Percentiles rank a stretch among this genome's conserved stretches.
Evolutionary conservation across 176 grass and related monocot species (phyloP).

Genomic region (Ananas comosus): DNA sequence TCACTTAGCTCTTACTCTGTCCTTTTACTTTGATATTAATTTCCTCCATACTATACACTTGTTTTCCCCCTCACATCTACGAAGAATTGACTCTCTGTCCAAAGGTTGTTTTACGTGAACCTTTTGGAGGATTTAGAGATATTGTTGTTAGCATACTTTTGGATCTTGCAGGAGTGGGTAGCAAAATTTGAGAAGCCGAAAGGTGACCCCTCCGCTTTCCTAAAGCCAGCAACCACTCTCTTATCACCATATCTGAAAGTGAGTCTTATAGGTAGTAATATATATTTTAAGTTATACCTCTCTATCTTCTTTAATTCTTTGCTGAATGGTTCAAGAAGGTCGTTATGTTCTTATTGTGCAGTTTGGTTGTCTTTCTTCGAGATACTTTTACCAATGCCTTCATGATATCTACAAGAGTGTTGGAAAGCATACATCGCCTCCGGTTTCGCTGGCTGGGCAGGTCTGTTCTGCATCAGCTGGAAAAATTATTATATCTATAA

Average conservation of each 20-base stretch:
- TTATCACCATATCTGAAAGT: constrained; percentile 87
- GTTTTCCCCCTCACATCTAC: background rate
- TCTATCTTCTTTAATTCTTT: background rate
- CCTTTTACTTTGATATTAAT: background rate
- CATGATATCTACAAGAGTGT: constrained; percentile 49
- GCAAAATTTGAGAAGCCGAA: constrained; percentile 95
- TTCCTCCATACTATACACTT: background rate
- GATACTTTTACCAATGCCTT: constrained; percentile 85
- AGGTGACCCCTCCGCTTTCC: constrained; percentile 75
- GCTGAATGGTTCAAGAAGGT: constrained; percentile 5
- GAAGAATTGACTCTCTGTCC: too few relatives aligned
- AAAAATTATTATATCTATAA: too few relatives aligned
- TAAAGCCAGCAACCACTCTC: constrained; percentile 70
- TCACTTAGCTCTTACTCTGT: too few relatives aligned
- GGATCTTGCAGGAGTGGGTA: constrained; percentile 57
- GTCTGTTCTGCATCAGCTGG: constrained; percentile 14
- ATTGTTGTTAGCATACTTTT: background rate
- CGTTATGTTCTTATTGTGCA: constrained; percentile 14
- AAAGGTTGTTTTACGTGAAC: background rate
- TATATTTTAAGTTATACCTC: background rate
- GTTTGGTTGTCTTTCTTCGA: constrained; percentile 85
- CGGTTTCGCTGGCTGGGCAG: constrained; percentile 62
- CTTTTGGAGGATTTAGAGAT: background rate
- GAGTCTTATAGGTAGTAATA: constrained; percentile 4
- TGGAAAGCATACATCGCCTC: constrained; percentile 71